These are phyloP conservation scores for Phoma sp. DNA, from an alignment of 2,329 filamentous ascomycete species.

Conservation along the genomic window DNA sequence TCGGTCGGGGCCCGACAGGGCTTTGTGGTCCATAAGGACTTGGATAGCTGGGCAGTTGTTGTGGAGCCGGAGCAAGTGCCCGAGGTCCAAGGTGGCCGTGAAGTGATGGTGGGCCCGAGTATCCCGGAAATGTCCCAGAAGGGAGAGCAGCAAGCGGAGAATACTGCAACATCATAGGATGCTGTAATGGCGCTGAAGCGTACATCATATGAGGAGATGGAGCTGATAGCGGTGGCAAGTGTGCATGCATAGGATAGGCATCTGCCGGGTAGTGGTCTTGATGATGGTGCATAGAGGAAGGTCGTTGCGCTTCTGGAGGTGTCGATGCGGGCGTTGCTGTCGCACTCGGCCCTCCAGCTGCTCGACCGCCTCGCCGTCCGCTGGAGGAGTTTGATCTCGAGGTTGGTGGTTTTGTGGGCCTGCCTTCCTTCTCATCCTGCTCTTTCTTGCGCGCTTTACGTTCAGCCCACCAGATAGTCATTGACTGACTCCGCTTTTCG, in stretches of 20 bases:
- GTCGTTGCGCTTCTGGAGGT: conserved; percentile 24
- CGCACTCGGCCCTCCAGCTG: conserved; percentile 26
- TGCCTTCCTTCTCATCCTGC: conserved; percentile 39
- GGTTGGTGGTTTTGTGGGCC: conserved; percentile 23
- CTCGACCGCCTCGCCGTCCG: conserved; percentile 29
- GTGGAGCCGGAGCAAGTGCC: conserved; percentile 37
- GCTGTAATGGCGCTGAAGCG: conserved; percentile 27
- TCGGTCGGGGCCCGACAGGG: conserved; percentile 25
- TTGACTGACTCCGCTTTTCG: conserved; percentile 53
- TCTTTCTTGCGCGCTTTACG: conserved; percentile 49
- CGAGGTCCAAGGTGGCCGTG: conserved; percentile 26
- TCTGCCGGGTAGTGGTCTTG: conserved; percentile 29
- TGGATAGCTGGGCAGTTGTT: conserved; percentile 32
- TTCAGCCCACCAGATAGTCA: conserved; percentile 56
- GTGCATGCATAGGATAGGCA: conserved; percentile 25
- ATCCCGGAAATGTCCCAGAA: conserved; percentile 25
- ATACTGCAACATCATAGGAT: conserved; percentile 34
- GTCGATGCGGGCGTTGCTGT: conserved; percentile 26
- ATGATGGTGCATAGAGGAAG: conserved; percentile 25
- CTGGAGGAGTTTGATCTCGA: conserved; percentile 36
- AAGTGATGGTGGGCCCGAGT: conserved; percentile 21
- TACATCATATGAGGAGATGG: conserved; percentile 32
- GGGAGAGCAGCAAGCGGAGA: conserved; percentile 38
- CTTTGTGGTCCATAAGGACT: conserved; percentile 40
- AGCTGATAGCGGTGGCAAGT: conserved; percentile 24